A percentile compares a stretch with the other conserved stretches of the same genome.
Evolutionary conservation across 768 basidiomycete genomes (phyloP).

Genomic region (Phlebiopsis gigantea): DNA sequence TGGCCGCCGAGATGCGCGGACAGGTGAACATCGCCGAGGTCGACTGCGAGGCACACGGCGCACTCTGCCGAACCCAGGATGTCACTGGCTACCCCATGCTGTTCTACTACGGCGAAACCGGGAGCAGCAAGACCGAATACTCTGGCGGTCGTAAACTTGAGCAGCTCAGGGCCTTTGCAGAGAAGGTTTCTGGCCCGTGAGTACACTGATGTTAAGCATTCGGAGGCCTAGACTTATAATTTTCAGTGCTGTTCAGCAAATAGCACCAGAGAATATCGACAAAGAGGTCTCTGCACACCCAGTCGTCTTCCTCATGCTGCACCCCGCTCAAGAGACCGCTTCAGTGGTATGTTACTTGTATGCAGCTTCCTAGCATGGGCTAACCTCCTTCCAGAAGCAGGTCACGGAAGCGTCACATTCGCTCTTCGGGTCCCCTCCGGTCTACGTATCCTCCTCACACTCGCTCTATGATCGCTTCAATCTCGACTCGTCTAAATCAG

Average conservation of each 20-base stretch:
- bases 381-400: conserved; percentile 32
- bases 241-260: conserved; percentile 33
- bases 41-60: conserved; percentile 75
- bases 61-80: conserved; percentile 59
- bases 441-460: conserved; percentile 36
- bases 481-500: conserved; percentile 24
- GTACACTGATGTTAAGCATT: conserved; percentile 24
- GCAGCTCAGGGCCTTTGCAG: conserved; percentile 66
- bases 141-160: conserved; percentile 66
- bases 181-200: conserved; percentile 70
- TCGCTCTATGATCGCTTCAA: conserved; percentile 30
- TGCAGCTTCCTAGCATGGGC: background rate
- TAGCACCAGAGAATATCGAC: conserved; percentile 40
- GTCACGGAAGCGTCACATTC: conserved; percentile 53
- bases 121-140: conserved; percentile 67
- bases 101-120: conserved; percentile 50
- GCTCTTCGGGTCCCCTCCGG: conserved; percentile 42
- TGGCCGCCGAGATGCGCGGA: conserved; percentile 65
- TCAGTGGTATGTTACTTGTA: conserved; percentile 27
- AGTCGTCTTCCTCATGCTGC: conserved; percentile 58
- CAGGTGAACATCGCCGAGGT: conserved; percentile 80
- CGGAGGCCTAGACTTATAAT: background rate
- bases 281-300: conserved; percentile 37
- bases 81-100: conserved; percentile 85
- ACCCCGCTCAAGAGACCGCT: conserved; percentile 28